phyloP scores from a whole-genome alignment of 164 flowering plant genomes.

The Stephania yunnanensis region DNA sequence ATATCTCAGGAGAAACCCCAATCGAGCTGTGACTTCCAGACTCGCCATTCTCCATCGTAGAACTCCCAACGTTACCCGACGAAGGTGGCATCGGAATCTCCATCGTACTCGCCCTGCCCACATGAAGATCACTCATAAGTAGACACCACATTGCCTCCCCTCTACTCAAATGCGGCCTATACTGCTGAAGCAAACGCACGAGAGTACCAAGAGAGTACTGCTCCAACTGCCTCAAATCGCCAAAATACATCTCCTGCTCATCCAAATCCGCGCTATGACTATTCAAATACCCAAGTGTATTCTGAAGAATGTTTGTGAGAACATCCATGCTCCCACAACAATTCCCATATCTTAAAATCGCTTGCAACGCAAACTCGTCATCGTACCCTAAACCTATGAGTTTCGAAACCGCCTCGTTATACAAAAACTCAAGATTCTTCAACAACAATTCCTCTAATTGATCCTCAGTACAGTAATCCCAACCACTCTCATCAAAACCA shows the following conservation, averaged over 20 bases:
- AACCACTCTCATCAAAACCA: slow-evolving; percentile 52
- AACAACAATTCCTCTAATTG: slow-evolving; percentile 65
- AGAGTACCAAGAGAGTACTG: slow-evolving; percentile 76
- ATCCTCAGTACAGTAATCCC: slow-evolving; percentile 87
- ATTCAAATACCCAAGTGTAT: slow-evolving; percentile 61
- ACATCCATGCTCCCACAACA: slow-evolving; percentile 91
- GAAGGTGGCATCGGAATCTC: slow-evolving; percentile 52
- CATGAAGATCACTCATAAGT: slow-evolving; percentile 89
- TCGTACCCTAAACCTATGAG: slow-evolving; percentile 61
- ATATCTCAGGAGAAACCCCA: slow-evolving; percentile 48
- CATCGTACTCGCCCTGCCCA: slow-evolving; percentile 75
- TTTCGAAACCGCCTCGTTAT: slow-evolving; percentile 60
- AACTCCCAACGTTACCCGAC: slow-evolving; percentile 12
- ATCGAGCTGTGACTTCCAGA: slow-evolving; percentile 23
- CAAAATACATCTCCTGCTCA: slow-evolving; percentile 43
- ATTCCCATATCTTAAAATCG: slow-evolving; percentile 73
- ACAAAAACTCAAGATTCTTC: slow-evolving; percentile 59
- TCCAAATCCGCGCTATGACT: slow-evolving; percentile 32
- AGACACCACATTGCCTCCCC: slow-evolving; percentile 99
- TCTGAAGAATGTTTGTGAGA: slow-evolving; percentile 64
- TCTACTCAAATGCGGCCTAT: slow-evolving; percentile 68
- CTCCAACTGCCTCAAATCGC: slow-evolving; percentile 75
- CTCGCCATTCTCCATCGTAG: slow-evolving; percentile 23
- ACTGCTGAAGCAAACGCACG: slow-evolving; percentile 75
- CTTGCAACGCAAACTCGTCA: slow-evolving; percentile 58